Conservation (phyloP, 768 basidiomycete species). For the Baorangia bicolor region DNA sequence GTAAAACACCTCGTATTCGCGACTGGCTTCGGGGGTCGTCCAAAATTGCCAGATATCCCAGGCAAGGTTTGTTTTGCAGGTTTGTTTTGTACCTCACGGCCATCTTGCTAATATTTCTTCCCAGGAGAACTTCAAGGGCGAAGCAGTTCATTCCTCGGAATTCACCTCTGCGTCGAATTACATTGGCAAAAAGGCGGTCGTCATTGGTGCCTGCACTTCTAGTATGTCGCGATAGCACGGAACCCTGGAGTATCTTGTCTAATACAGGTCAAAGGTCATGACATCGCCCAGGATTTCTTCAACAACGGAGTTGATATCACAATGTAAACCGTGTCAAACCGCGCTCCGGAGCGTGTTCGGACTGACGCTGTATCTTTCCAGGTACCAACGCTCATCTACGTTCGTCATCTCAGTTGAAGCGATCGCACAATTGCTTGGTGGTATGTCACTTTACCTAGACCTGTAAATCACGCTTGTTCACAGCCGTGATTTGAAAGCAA, state of each 20-base stretch:
- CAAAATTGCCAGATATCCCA: constrained; percentile 45
- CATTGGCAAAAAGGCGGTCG: constrained; percentile 60
- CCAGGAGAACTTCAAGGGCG: constrained; percentile 54
- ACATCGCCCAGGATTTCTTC: constrained; percentile 38
- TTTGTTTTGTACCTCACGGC: neutral
- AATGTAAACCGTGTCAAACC: constrained; percentile 13
- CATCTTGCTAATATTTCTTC: neutral
- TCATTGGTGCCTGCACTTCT: constrained; percentile 70
- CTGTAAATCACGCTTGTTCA: neutral
- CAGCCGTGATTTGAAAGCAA: neutral
- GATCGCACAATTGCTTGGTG: constrained; percentile 3
- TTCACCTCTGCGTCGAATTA: constrained; percentile 50
- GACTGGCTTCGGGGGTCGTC: constrained; percentile 48
- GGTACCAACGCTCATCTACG: constrained; percentile 28
- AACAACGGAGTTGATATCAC: constrained; percentile 32
- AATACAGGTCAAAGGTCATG: constrained; percentile 29
- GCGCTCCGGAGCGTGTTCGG: neutral
- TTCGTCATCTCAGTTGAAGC: constrained; percentile 16
- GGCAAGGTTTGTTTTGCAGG: constrained; percentile 34
- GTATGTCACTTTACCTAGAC: constrained; percentile 2
- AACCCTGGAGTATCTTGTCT: neutral
- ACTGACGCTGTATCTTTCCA: constrained; percentile 5
- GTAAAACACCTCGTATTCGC: constrained; percentile 57
- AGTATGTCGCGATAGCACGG: constrained; percentile 31
- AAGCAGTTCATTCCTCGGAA: constrained; percentile 49